Evolutionary conservation across 768 basidiomycete species (phyloP).

Genomic region (button mushroom (Agaricus bisporus)): DNA sequence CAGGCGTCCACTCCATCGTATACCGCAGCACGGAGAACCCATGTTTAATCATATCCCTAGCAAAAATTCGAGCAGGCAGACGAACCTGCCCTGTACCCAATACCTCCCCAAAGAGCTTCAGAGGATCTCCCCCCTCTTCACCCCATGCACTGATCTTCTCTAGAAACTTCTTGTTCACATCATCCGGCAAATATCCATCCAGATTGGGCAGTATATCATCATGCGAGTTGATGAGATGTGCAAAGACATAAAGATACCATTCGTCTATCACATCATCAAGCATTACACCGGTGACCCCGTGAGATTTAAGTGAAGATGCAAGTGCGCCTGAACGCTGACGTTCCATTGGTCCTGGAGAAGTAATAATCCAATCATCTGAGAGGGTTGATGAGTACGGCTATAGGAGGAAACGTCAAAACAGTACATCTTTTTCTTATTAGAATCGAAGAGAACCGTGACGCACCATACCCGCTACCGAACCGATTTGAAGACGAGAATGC

Average conservation of each 20-base stretch:
- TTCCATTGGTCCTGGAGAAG: conserved; percentile 50
- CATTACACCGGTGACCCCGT: conserved; percentile 55
- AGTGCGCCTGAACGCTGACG: conserved; percentile 63
- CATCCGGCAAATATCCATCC: conserved; percentile 49
- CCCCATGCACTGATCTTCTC: conserved; percentile 36
- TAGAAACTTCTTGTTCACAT: conserved; percentile 40
- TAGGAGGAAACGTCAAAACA: conserved; percentile 62
- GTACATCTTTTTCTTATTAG: neutral
- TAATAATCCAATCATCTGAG: conserved; percentile 52
- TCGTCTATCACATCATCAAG: conserved; percentile 68
- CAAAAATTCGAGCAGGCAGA: conserved; percentile 57
- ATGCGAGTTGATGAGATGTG: conserved; percentile 46
- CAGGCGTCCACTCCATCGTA: conserved; percentile 63
- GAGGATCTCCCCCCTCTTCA: conserved; percentile 29
- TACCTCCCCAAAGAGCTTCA: conserved; percentile 50
- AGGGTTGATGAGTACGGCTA: too few species aligned
- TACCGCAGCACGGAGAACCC: conserved; percentile 66
- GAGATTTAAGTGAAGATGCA: conserved; percentile 43
- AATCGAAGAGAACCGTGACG: too few species aligned
- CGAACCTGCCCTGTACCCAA: conserved; percentile 60
- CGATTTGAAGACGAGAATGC: too few species aligned
- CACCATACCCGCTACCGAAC: too few species aligned
- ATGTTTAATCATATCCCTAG: conserved; percentile 47
- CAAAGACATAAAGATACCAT: conserved; percentile 73
- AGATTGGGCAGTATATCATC: conserved; percentile 53